phyloP scores from a whole-genome alignment of 2,329 filamentous ascomycete genomes.

The Fusarium sp. region DNA sequence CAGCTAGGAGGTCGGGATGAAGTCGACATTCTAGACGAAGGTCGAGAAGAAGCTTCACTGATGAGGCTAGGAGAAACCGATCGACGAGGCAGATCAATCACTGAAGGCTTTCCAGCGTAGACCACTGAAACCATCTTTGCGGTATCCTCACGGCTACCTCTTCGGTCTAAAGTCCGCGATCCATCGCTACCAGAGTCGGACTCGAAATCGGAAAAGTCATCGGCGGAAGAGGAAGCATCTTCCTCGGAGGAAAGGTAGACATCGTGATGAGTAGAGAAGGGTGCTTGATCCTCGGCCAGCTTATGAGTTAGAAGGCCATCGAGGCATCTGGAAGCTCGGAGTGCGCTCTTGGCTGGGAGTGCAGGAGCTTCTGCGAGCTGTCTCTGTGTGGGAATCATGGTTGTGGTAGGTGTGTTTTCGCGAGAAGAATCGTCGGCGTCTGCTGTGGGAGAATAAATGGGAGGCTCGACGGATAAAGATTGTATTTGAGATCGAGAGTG shows the following conservation, averaged over 20 bases:
- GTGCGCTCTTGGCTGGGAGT: slow-evolving; percentile 64
- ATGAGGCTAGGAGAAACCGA: slow-evolving; percentile 59
- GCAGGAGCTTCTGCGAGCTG: slow-evolving; percentile 55
- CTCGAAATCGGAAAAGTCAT: slow-evolving; percentile 70
- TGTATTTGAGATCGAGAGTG: slow-evolving; percentile 46
- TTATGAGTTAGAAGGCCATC: slow-evolving; percentile 52
- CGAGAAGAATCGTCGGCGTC: slow-evolving; percentile 43
- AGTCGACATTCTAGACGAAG: slow-evolving; percentile 37
- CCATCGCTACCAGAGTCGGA: slow-evolving; percentile 61
- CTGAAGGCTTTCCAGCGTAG: slow-evolving; percentile 70
- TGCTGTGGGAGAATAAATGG: slow-evolving; percentile 45
- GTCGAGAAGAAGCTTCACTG: slow-evolving; percentile 48
- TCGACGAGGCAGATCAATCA: slow-evolving; percentile 65
- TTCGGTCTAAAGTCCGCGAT: slow-evolving; percentile 47
- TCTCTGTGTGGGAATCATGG: slow-evolving; percentile 50
- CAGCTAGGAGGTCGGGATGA: slow-evolving; percentile 41
- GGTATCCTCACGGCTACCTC: slow-evolving; percentile 65
- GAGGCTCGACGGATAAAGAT: slow-evolving; percentile 45
- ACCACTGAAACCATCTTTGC: slow-evolving; percentile 71
- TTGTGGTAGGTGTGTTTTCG: slow-evolving; percentile 43
- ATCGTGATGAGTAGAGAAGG: slow-evolving; percentile 63
- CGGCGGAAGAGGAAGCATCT: slow-evolving; percentile 72
- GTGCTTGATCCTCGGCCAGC: slow-evolving; percentile 50
- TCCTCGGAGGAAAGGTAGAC: slow-evolving; percentile 76
- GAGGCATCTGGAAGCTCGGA: slow-evolving; percentile 61